Conservation (phyloP, 2,329 filamentous ascomycete species). For the Aotearoamyces nothofagi region DNA sequence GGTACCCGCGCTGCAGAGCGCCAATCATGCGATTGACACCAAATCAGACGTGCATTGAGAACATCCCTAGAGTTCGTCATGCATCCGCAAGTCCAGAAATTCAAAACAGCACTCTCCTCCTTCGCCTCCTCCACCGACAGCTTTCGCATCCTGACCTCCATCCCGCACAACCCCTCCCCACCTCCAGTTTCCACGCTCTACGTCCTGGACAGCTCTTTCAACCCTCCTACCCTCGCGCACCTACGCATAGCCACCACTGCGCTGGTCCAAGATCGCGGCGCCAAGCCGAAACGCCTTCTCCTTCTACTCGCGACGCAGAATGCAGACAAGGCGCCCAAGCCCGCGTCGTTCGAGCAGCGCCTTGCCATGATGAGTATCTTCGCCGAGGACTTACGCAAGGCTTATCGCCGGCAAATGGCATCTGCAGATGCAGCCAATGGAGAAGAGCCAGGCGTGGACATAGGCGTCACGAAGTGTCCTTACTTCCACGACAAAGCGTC, state of each 20-base stretch:
- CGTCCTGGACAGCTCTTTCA: conserved; percentile 53
- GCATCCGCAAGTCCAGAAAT: conserved; percentile 6
- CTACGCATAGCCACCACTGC: conserved; percentile 38
- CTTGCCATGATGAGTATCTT: conserved; percentile 60
- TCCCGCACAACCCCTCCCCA: conserved; percentile 6
- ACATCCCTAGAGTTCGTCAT: no score
- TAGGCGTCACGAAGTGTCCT: conserved; percentile 55
- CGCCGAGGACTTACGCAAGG: conserved; percentile 35
- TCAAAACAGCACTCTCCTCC: conserved; percentile 10
- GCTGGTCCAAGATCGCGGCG: conserved; percentile 10
- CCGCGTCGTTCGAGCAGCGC: conserved; percentile 51
- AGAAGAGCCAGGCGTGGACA: conserved; percentile 30
- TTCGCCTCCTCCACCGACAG: conserved; percentile 12
- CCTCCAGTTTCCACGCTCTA: conserved; percentile 25
- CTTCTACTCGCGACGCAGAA: conserved; percentile 48
- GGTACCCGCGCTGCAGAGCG: no score
- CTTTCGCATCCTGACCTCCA: conserved; percentile 15
- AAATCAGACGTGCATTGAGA: no score
- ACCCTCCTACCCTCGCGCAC: conserved; percentile 50
- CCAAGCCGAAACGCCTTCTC: conserved; percentile 27
- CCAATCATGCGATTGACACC: no score
- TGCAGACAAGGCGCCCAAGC: conserved; percentile 50
- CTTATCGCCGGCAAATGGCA: neutral
- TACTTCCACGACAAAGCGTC: conserved; percentile 60
- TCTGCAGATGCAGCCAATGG: conserved; percentile 4